Base-by-base conservation (phyloP, 192 early-diverging fungal genomes). In the Backusella morwellensis region DNA sequence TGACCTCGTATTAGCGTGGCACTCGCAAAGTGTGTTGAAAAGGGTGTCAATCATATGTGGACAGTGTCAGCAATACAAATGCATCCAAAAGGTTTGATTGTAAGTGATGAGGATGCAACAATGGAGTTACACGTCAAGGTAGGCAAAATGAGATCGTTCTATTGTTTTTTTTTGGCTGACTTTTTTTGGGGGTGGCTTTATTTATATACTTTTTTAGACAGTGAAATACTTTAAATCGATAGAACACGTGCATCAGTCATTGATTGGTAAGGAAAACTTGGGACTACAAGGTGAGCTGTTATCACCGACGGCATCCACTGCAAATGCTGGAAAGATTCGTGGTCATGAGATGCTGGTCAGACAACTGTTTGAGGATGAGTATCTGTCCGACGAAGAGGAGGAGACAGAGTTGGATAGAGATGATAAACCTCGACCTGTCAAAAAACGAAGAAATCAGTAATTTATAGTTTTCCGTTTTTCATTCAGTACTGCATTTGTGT, bases 151-250 rank as follows among this genome's bases (percentile, higher is more conserved):
- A 32, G 32, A 32, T 32, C 32, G 2, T 2, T 32, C 19, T 19
- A 11, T 17, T 44, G 1, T 36, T 44, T 29, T 15, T 14, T 44
- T 76, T 68, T 19, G 17, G 66, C 66, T 35, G 6, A 17, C 29
- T 29, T 29, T 29, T 29, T 29, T 19, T n/a, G 26, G 34, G 11
- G 23, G 12, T n/a, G 23, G 12, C 8, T 68, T 35, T 17, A 35
- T 35, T 15, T 12, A 35, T 32, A 19, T 35, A 40, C 35, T 68
- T 9, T 36, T 44, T 9, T 23, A 77, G 86, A 95, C 94, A 44
- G 94, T 95, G 50, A 91, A 90, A 85, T 95, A 95, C 81, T 95
- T 95, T 80, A 94, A 92, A 84, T 91, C 89, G 42, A 95, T 95
- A 68, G 94, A 95, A 84, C 88, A 93, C 84, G 94, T 94, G 8